Evolutionary conservation across 2,329 filamentous ascomycete species (phyloP), one percentile per base, ranked within the genome.

Genomic region (Alternaria sp.): DNA sequence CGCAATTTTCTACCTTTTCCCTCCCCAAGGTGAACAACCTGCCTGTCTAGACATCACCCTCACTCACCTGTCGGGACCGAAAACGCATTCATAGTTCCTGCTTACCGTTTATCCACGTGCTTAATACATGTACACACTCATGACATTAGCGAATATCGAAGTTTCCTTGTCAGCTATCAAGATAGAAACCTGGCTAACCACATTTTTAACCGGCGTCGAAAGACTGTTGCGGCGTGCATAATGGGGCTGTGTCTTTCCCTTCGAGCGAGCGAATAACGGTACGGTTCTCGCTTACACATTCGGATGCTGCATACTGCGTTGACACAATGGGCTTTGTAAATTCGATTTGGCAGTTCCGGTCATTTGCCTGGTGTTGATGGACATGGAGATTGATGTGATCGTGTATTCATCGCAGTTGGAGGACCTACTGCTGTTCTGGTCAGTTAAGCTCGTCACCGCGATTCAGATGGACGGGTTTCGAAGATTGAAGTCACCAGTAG

Each of bases 121-220:
- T 21, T 17, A 7, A 13, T 23, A 17, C 40, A 13, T 33, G 29
- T 17, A 17, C 42, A 21, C 42, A 33, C n/a, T 21, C 28, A 31
- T 31, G 17, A 46, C 28, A 46, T 33, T 46, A 31, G 42, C 28
- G 42, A 46, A 46, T 23, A 21, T 46, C 28, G 42, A 23, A 33
- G 10, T 23, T 31, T 5, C 28, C n/a, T 21, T 6, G 40, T 42
- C 28, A 46, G 28, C 42, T 17, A 31, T 46, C 10, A 46, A 46
- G 42, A 46, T 31, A 31, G 42, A 14, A 46, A 46, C 28, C 42
- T 46, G 28, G 42, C 42, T 46, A 17, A 46, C 42, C 28, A 46
- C 28, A n/a, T 46, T 23, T 46, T 6, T 13, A 46, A 46, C 42
- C 42, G 2, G 28, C 28, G 29, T 46, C 28, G 3, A 31, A 23